Conservation (phyloP, 2,329 filamentous ascomycete genomes). For the Diaporthe longicolla region DNA sequence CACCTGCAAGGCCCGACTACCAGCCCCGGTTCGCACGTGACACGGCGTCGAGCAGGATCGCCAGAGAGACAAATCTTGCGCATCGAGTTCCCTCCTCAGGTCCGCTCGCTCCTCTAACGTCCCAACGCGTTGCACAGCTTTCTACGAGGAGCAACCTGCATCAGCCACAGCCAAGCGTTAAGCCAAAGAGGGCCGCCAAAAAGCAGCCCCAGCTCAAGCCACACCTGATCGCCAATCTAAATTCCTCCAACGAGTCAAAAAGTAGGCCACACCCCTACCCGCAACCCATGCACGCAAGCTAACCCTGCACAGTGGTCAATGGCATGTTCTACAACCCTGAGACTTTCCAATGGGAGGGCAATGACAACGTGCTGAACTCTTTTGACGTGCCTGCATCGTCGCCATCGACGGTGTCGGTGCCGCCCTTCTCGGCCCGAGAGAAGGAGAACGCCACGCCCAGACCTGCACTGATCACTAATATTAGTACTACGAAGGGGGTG, state of each 20-base stretch:
- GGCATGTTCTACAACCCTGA: constrained; percentile 96
- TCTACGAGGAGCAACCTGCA: constrained; percentile 64
- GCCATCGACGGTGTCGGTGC: constrained; percentile 61
- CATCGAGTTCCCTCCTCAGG: constrained; percentile 70
- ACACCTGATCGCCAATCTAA: constrained; percentile 89
- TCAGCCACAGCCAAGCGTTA: constrained; percentile 58
- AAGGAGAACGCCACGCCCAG: constrained; percentile 73
- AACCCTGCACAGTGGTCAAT: constrained; percentile 75
- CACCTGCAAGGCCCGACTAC: constrained; percentile 67
- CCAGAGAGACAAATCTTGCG: constrained; percentile 72
- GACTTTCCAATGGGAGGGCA: constrained; percentile 94
- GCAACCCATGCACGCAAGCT: constrained; percentile 23
- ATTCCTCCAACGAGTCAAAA: constrained; percentile 81
- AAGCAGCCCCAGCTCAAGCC: constrained; percentile 78
- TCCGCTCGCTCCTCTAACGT: constrained; percentile 67
- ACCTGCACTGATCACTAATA: constrained; percentile 90
- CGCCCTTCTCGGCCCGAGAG: constrained; percentile 62
- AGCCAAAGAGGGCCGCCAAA: constrained; percentile 69
- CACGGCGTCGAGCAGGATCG: constrained; percentile 75
- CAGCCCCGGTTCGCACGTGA: constrained; percentile 75
- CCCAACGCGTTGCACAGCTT: constrained; percentile 68
- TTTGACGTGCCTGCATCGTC: constrained; percentile 79
- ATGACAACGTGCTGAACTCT: constrained; percentile 84
- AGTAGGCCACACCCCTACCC: constrained; percentile 68
- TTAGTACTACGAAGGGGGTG: constrained; percentile 85